Base-by-base conservation (phyloP, 1,284 basidiomycete species). In the Cryptococcus sp. region DNA sequence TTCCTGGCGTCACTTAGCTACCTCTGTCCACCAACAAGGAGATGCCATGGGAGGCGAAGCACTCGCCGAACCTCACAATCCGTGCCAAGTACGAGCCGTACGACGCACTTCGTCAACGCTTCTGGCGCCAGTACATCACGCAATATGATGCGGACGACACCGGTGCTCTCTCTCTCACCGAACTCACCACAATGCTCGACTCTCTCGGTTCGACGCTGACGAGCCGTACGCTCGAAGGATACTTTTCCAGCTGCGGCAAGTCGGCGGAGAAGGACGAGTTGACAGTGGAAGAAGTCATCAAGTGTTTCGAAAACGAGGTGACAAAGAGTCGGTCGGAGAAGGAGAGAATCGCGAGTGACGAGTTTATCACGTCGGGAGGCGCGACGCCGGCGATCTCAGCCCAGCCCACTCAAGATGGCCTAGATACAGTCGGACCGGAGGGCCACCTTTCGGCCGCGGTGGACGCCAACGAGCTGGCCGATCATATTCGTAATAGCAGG, bases 11-110 rank as follows among this genome's bases (percentile, higher is more conserved):
- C 7, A 6, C 16, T 3, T 50, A 75, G 70, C 66, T 80, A 1
- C 74, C 77, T 7, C 67, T 80, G 39, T 56, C 65, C 7, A 79
- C 77, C 13, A 62, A 72, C 52, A 78, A 77, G 57, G 71, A 74
- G 45, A 62, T 70, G 60, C 42, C 71, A 4, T 80, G 78, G 78
- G 77, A 79, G 60, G 60, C 71, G 1, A 70, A 70, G 49, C 76
- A 77, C 58, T 74, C 74, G n/a, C 76, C 77, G 0, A 69, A 71
- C 27, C 68, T 79, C 50, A 77, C 67, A 13, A 66, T 81, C 61
- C 88, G 91, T 25, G 95, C 94, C 23, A 94, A 90, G 76, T 99
- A 93, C 73, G 92, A 95, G 70, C 93, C 95, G 0, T 99, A 98
- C 73, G 90, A 88, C 63, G 89, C 90, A 15, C 84, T 94, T 5